Evolutionary conservation across 176 grass and related monocot genomes (phyloP).

Genomic region (Olyra latifolia): DNA sequence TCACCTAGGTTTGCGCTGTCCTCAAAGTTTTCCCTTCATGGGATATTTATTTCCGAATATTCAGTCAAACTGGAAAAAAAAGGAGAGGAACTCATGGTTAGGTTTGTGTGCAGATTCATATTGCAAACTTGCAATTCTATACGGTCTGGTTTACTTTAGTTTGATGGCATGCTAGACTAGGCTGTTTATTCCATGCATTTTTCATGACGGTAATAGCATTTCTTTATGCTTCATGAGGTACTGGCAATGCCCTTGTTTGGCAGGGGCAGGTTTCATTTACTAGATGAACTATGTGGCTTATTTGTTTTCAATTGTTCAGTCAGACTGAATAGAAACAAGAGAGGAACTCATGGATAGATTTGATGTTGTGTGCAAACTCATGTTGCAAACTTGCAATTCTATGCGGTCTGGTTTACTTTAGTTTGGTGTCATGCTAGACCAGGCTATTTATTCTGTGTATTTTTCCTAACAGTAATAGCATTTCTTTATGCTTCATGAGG

Average conservation of each 20-base stretch:
- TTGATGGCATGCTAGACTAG: background rate
- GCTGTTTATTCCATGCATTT: background rate
- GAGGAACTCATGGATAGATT: background rate
- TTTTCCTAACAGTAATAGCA: background rate
- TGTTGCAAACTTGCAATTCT: background rate
- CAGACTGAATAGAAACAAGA: background rate
- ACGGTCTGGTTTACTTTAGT: background rate
- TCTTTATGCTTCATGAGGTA: background rate
- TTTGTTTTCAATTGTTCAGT: background rate
- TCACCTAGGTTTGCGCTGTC: slow-evolving; percentile 42
- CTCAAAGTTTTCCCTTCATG: background rate
- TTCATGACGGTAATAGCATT: background rate
- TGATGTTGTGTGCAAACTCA: slow-evolving; percentile 29
- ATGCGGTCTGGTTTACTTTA: background rate
- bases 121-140: background rate
- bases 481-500: background rate
- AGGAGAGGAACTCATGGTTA: background rate
- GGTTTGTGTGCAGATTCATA: slow-evolving; percentile 23
- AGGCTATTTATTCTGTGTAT: background rate
- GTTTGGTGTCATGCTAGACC: slow-evolving; percentile 5
- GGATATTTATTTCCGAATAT: background rate
- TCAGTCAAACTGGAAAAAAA: background rate
- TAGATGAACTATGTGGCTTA: background rate
- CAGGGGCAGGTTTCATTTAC: background rate
- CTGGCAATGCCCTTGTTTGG: background rate